Base-by-base conservation (phyloP, 352 stramenopile genomes). In the Globisporangium mamillatum region DNA sequence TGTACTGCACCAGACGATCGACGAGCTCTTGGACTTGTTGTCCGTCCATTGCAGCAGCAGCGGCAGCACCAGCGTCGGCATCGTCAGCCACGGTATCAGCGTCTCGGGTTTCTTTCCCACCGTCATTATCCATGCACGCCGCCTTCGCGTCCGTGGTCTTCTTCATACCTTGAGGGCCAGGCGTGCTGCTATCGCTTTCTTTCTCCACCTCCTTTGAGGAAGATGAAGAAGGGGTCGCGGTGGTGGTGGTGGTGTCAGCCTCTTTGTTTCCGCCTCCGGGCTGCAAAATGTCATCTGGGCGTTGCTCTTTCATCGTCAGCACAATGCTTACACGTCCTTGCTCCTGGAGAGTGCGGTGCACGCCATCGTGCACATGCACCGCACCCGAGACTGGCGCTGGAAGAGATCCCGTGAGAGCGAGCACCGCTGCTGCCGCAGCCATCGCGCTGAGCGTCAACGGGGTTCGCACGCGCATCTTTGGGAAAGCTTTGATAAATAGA, bases 21-120 rank as follows among this genome's bases (percentile, higher is more conserved):
- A 84, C 75, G 25, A 84, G 67, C 22, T 60, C 64, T 29, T 80
- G 67, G 8, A 80, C 75, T 9, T 68, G 70, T 12, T 63, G 12
- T 48, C 63, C 68, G 16, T 60, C 65, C 52, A 54, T 66, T 70
- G 63, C 69, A 36, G 10, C 20, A 66, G 41, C 61, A 36, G 29
- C 52, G 24, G 27, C 27, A 32, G 34, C n/a, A 27, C 63, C 54
- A 22, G 52, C 29, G n/a, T 68, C 60, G 0, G 12, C 34, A 18
- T 62, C 60, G 14, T 22, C 25, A n/a, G 34, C 52, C 2, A 57
- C 38, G 22, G 25, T n/a, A 27, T 57, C 55, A 18, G 34, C 27
- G 14, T 72, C n/a, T 32, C 41, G 32, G 1, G 27, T 24, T 14
- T 68, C 63, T 22, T 61, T 54, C 3, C 22, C 62, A 6, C 34